Conservation (phyloP, 2,329 filamentous ascomycete genomes). For the Colletotrichum liaoningense region DNA sequence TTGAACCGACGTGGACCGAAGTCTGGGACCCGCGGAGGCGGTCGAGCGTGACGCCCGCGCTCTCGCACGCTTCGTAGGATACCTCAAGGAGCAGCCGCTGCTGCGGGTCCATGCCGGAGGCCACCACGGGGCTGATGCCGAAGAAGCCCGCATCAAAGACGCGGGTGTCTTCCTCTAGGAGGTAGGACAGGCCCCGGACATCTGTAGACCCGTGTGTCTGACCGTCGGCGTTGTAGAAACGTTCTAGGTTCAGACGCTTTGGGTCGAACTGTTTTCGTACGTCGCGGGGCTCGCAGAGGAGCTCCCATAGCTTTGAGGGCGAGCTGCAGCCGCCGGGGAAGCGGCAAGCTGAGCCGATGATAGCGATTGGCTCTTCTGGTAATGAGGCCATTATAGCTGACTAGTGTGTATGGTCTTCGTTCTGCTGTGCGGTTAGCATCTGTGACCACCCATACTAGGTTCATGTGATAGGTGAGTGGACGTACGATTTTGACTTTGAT, state of each 20-base stretch:
- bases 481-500: not conserved
- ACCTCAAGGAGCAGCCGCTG: slow-evolving; percentile 42
- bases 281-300: slow-evolving; percentile 40
- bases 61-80: slow-evolving; percentile 43
- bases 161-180: slow-evolving; percentile 34
- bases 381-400: too few relatives aligned
- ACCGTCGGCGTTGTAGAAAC: slow-evolving; percentile 38
- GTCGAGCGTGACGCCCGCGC: slow-evolving; percentile 39
- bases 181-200: not conserved
- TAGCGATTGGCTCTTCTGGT: slow-evolving; percentile 38
- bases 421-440: too few relatives aligned
- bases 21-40: slow-evolving; percentile 23
- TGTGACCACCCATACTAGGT: too few relatives aligned
- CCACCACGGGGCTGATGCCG: slow-evolving; percentile 36
- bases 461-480: not conserved
- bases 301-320: slow-evolving; percentile 43
- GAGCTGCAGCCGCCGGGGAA: slow-evolving; percentile 41
- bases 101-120: slow-evolving; percentile 45
- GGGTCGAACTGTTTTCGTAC: not conserved
- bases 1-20: not conserved
- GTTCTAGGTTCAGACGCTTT: slow-evolving; percentile 38
- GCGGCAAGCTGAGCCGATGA: slow-evolving; percentile 44
- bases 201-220: not conserved
- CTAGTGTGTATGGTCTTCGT: too few relatives aligned
- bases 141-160: slow-evolving; percentile 43